phyloP scores from a whole-genome alignment of 2,329 filamentous ascomycete genomes.

The Ophiostoma populinum region DNA sequence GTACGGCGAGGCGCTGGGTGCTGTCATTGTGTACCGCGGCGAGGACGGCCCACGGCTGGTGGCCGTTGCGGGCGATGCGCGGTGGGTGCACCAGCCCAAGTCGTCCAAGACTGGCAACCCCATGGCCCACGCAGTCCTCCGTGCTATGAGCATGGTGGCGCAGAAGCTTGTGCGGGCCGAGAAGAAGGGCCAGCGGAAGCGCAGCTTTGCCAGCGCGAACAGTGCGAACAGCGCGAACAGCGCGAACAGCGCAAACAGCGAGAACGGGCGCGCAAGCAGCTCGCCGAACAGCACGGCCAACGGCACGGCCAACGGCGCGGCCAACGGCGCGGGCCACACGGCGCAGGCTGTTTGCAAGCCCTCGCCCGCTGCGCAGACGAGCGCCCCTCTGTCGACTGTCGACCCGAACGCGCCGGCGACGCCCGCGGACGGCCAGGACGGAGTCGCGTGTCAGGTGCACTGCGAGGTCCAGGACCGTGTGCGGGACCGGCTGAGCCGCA shows the following conservation, averaged over 20 bases:
- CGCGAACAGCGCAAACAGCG: neutral
- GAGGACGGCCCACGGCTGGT: constrained; percentile 37
- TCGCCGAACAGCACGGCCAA: neutral
- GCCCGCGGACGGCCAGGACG: neutral
- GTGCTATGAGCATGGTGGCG: constrained; percentile 71
- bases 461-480: constrained; percentile 11
- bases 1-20: constrained; percentile 53
- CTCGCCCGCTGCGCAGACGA: too few relatives aligned
- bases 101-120: constrained; percentile 43
- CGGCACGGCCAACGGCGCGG: neutral
- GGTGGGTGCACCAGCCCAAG: constrained; percentile 41
- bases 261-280: constrained; percentile 11
- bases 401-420: neutral
- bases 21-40: constrained; percentile 54
- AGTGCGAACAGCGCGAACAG: constrained; percentile 12
- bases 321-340: neutral
- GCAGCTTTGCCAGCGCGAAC: neutral
- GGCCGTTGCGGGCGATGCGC: constrained; percentile 59
- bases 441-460: constrained; percentile 8
- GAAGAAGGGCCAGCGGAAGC: constrained; percentile 18
- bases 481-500: constrained; percentile 11
- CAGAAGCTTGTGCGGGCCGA: constrained; percentile 44
- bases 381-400: too few relatives aligned
- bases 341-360: too few relatives aligned
- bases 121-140: constrained; percentile 61